These are phyloP conservation scores for Clonostachys rhizophaga DNA, from an alignment of 2,329 filamentous ascomycete genomes.

Conservation along the genomic window DNA sequence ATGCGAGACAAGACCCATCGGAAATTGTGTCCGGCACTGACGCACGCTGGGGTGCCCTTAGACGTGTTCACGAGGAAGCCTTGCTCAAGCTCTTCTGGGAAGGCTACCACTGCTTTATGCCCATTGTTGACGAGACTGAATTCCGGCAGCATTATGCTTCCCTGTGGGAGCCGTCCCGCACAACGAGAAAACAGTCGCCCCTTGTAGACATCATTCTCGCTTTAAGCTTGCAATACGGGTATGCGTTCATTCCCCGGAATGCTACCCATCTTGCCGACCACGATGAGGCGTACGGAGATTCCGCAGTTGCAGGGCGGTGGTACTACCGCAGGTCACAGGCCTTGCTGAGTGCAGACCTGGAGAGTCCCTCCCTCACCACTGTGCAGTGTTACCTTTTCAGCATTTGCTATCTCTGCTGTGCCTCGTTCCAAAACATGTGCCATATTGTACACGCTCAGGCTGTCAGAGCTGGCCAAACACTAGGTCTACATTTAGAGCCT, in stretches of 20 bases:
- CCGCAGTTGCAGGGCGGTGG: slow-evolving; percentile 35
- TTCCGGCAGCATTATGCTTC: slow-evolving; percentile 5
- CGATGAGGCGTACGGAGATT: slow-evolving; percentile 17
- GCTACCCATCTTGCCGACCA: background rate
- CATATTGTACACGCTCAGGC: slow-evolving; percentile 31
- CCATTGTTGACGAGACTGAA: slow-evolving; percentile 4
- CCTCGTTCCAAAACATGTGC: slow-evolving; percentile 42
- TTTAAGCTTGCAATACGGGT: slow-evolving; percentile 42
- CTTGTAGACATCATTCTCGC: slow-evolving; percentile 48
- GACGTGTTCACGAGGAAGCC: slow-evolving; percentile 41
- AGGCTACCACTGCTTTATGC: slow-evolving; percentile 3
- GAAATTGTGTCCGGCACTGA: background rate
- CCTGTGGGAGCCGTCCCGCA: slow-evolving; percentile 2
- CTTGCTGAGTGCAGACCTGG: slow-evolving; percentile 34
- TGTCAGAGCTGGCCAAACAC: slow-evolving; percentile 36
- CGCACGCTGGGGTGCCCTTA: slow-evolving; percentile 15
- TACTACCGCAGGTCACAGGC: slow-evolving; percentile 41
- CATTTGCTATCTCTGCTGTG: slow-evolving; percentile 38
- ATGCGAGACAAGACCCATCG: background rate
- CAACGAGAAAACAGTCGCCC: slow-evolving; percentile 33
- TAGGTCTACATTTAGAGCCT: slow-evolving; percentile 44
- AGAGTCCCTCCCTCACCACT: slow-evolving; percentile 39
- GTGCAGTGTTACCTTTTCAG: slow-evolving; percentile 43
- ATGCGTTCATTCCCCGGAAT: slow-evolving; percentile 14
- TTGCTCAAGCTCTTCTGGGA: slow-evolving; percentile 6